Evolutionary conservation across 225 moss, liverwort and hornwort genomes (phyloP).

Genomic region (Pseudoscleropodium purum): DNA sequence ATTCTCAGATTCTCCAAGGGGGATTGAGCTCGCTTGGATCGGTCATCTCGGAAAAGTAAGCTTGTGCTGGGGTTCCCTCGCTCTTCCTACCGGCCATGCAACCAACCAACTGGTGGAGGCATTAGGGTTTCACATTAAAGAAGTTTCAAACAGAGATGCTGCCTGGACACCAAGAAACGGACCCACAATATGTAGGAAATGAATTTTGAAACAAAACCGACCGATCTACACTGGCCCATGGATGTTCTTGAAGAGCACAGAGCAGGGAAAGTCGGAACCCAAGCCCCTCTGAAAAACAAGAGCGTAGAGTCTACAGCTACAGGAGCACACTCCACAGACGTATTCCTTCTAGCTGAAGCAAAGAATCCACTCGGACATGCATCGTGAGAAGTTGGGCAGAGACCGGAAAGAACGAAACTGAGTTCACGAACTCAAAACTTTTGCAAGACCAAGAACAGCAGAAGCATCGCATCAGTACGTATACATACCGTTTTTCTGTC

Average conservation of each 20-base stretch:
- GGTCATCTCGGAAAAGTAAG: not conserved
- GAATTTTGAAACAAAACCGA: not conserved
- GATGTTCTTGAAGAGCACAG: not conserved
- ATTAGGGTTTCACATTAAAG: not conserved
- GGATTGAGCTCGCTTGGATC: not conserved
- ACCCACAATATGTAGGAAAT: not conserved
- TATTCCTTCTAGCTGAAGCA: no score
- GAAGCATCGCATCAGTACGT: no score
- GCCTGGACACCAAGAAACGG: not conserved
- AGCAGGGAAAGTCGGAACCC: not conserved
- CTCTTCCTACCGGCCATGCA: not conserved
- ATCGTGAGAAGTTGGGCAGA: no score
- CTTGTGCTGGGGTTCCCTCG: not conserved
- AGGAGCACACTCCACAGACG: no score
- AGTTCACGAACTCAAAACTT: no score
- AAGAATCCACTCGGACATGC: no score
- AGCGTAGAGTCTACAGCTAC: no score
- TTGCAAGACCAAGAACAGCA: no score
- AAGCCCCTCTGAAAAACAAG: no score
- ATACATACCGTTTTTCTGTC: not conserved
- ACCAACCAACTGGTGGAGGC: not conserved
- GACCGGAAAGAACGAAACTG: no score
- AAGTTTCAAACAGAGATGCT: not conserved
- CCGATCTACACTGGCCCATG: fast-evolving
- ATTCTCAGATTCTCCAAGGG: not conserved